A percentile compares a stretch with the other conserved stretches of the same genome.
phyloP scores from a whole-genome alignment of 768 basidiomycete species.

The Pholiota conissans region DNA sequence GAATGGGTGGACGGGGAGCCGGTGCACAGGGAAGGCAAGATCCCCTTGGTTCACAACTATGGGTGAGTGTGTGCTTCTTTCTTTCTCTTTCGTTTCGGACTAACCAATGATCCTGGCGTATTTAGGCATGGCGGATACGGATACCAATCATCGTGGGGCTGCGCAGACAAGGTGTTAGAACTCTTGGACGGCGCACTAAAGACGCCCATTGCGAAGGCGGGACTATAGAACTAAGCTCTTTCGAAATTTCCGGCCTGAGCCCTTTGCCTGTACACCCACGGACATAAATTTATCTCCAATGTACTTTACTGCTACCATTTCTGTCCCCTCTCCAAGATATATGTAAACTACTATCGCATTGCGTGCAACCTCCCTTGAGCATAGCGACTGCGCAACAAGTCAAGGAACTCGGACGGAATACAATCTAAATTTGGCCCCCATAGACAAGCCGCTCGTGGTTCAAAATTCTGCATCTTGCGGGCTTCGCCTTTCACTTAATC shows the following conservation, averaged over 20 bases:
- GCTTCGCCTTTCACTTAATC: too few relatives aligned
- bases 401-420: too few relatives aligned
- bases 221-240: neutral
- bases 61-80: conserved; percentile 42
- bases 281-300: too few relatives aligned
- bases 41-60: conserved; percentile 37
- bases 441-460: too few relatives aligned
- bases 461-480: too few relatives aligned
- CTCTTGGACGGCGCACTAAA: conserved; percentile 19
- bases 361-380: too few relatives aligned
- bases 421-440: too few relatives aligned
- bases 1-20: conserved; percentile 17
- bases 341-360: too few relatives aligned
- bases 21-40: conserved; percentile 11
- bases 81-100: neutral
- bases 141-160: conserved; percentile 69
- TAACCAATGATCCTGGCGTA: neutral
- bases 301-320: too few relatives aligned
- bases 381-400: too few relatives aligned
- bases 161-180: conserved; percentile 45
- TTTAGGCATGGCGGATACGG: conserved; percentile 64
- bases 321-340: too few relatives aligned
- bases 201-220: neutral
- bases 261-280: neutral
- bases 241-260: neutral